Evolutionary conservation across 1,284 basidiomycete genomes (phyloP).

Genomic region (Tilletia walkeri): DNA sequence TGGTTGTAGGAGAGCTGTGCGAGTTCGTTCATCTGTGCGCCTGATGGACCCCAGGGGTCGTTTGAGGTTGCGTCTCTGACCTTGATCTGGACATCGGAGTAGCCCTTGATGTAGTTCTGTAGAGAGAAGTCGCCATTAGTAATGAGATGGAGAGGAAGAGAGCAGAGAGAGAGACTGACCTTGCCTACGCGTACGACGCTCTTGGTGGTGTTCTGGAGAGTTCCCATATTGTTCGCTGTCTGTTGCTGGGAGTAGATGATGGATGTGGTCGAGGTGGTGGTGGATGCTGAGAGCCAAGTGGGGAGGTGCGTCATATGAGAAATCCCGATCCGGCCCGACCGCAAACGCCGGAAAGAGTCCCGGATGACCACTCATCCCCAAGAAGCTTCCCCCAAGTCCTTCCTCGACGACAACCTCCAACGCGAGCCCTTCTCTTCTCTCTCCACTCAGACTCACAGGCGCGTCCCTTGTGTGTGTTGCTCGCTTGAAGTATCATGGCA

Average conservation of each 20-base stretch:
- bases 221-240: background rate
- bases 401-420: too few relatives aligned
- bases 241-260: background rate
- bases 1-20: slow-evolving; percentile 97
- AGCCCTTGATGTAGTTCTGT: slow-evolving; percentile 53
- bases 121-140: background rate
- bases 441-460: too few relatives aligned
- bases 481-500: background rate
- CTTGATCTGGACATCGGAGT: slow-evolving; percentile 72
- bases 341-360: too few relatives aligned
- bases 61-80: slow-evolving; percentile 99
- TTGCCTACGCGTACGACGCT: slow-evolving; percentile 53
- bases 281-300: background rate
- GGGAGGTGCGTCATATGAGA: too few relatives aligned
- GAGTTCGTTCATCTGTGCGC: slow-evolving; percentile 95
- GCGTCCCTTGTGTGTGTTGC: too few relatives aligned
- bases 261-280: background rate
- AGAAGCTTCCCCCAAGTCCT: too few relatives aligned
- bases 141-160: too few relatives aligned
- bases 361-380: too few relatives aligned
- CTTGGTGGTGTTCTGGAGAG: slow-evolving; percentile 52
- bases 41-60: slow-evolving; percentile 97
- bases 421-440: too few relatives aligned
- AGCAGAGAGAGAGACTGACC: slow-evolving; percentile 2
- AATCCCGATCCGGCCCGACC: too few relatives aligned